A percentile compares a stretch with the other conserved stretches of the same genome.
These are phyloP conservation scores for Toxicodendron radicans DNA, from an alignment of 345 rosid species.

Conservation along the genomic window DNA sequence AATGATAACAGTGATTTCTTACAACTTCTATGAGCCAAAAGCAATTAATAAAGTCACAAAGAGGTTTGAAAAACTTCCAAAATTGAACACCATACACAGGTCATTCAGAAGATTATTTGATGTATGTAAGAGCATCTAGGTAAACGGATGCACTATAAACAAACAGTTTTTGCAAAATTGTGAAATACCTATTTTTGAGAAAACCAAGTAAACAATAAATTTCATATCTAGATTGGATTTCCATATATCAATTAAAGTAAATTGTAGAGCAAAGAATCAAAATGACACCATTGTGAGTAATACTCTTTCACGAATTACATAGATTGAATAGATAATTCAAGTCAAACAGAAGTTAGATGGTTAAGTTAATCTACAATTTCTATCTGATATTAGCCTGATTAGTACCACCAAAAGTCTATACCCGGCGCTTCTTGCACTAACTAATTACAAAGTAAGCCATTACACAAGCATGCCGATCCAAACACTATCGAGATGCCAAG, in stretches of 20 bases:
- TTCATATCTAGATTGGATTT: neutral
- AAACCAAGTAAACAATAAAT: neutral
- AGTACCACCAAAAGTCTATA: neutral
- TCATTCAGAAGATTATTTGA: neutral
- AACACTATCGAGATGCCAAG: neutral
- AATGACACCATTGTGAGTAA: neutral
- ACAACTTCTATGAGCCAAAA: neutral
- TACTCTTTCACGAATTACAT: neutral
- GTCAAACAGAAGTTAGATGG: neutral
- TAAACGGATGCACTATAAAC: neutral
- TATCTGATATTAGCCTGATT: neutral
- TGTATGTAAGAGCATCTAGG: neutral
- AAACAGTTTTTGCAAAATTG: neutral
- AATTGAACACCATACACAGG: neutral
- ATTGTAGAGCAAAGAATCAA: neutral
- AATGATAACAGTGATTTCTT: neutral
- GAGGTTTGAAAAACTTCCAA: neutral
- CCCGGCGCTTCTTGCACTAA: neutral
- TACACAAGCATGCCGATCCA: neutral
- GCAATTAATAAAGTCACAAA: neutral
- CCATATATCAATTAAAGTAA: neutral
- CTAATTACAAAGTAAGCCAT: neutral
- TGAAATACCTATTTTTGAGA: neutral
- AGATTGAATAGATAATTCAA: neutral
- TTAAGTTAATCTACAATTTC: neutral